Percentiles rank a stretch among this genome's conserved stretches.
Conservation (phyloP, 768 basidiomycete genomes). For the Pleurotus tuoliensis region DNA sequence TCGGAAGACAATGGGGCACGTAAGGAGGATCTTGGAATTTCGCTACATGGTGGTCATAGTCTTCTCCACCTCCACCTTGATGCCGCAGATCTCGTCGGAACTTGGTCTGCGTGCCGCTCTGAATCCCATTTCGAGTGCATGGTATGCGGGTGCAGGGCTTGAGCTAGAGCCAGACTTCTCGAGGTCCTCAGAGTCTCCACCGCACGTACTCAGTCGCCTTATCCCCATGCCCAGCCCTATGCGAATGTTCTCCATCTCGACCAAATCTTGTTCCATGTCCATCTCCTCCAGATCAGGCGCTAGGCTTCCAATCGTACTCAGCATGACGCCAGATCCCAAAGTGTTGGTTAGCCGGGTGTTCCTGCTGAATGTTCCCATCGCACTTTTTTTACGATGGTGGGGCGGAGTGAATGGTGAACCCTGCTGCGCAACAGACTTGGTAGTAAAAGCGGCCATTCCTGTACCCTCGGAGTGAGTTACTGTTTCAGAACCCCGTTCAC, state of each 20-base stretch:
- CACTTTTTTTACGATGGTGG: slow-evolving; percentile 39
- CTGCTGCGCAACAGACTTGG: slow-evolving; percentile 56
- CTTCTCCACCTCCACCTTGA: slow-evolving; percentile 62
- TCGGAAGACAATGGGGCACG: background rate
- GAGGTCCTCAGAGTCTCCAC: slow-evolving; percentile 41
- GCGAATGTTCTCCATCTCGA: slow-evolving; percentile 57
- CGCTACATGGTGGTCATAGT: slow-evolving; percentile 43
- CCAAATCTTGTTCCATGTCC: slow-evolving; percentile 45
- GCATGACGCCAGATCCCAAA: slow-evolving; percentile 58
- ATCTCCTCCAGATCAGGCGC: slow-evolving; percentile 45
- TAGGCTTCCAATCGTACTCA: slow-evolving; percentile 62
- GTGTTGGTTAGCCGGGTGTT: slow-evolving; percentile 40
- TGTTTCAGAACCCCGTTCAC: slow-evolving; percentile 78
- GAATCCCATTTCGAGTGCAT: slow-evolving; percentile 48
- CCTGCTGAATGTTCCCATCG: slow-evolving; percentile 29
- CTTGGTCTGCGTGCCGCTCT: slow-evolving; percentile 25
- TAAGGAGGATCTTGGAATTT: slow-evolving; percentile 10
- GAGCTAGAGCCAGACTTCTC: slow-evolving; percentile 7
- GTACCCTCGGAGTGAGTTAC: slow-evolving; percentile 72
- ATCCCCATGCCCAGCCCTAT: slow-evolving; percentile 51
- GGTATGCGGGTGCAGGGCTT: slow-evolving; percentile 55
- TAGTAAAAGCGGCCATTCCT: slow-evolving; percentile 62
- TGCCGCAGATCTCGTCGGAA: slow-evolving; percentile 37
- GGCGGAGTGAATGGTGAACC: slow-evolving; percentile 53
- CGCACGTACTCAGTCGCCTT: slow-evolving; percentile 44